Evolutionary conservation across 2,329 filamentous ascomycete species (phyloP), one percentile per base, ranked within the genome.

Genomic region (Coleophoma crateriformis): DNA sequence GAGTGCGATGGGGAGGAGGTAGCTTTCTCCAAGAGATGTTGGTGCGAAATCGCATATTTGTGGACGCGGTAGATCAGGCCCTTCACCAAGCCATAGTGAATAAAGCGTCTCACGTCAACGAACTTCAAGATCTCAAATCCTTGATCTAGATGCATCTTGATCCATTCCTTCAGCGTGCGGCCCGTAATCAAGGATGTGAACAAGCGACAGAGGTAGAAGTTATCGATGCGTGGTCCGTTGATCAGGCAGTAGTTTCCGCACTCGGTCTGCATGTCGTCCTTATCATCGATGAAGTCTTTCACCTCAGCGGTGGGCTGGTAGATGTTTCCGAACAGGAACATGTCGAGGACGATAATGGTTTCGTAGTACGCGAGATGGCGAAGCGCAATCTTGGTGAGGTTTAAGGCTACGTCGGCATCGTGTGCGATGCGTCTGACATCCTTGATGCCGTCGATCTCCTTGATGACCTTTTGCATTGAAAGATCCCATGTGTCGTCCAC

Each of bases 21-120:
- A 83, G 63, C 27, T 17, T 44, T 44, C 2, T 71, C 70, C 7
- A 77, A 72, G 19, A 85, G 68, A 58, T 82, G 81, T 64, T 81
- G 78, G 61, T 81, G 82, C 4, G 78, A 83, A 1, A 95, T 81
- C 27, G 90, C 87, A 64, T 95, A 95, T 66, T 94, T 95, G 71
- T 97, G 90, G 38, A 96, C 85, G 33, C 94, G 82, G 68, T 96
- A 96, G 20, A 99, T 71, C 58, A 95, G 88, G 14, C 92, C 91
- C 70, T 97, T 97, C 67, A 97, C 95, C 51, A 96, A 80, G 50
- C 92, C 94, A 62, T 97, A 99, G 51, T 95, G 95, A 55, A 97
- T 89, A 55, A 99, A 85, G 27, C 94, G 85, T 12, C 94, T 82
- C 49, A 96, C 82, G 66, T 99, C 94, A 50, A 99, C 83, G 61